phyloP scores from a whole-genome alignment of 306 rosid species.

The Astragalus membranaceus region DNA sequence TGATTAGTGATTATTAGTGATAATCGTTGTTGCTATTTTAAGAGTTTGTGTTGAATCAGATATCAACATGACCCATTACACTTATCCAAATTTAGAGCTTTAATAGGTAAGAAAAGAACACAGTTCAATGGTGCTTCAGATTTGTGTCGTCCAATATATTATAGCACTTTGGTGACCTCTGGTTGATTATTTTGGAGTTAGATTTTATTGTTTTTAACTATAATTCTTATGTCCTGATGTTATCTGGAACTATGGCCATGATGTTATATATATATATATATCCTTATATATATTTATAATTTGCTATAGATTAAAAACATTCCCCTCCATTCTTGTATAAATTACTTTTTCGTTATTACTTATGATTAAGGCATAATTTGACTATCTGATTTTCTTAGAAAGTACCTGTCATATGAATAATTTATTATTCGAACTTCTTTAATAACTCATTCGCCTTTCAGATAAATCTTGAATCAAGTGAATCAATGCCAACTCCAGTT shows the following conservation, averaged over 20 bases:
- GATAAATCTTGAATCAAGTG: slow-evolving; percentile 50
- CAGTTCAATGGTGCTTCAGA: not conserved
- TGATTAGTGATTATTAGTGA: not conserved
- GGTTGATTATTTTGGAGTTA: slow-evolving; percentile 16
- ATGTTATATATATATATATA: not conserved
- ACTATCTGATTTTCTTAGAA: not conserved
- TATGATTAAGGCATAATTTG: not conserved
- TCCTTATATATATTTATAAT: not conserved
- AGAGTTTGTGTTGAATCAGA: slow-evolving; percentile 6
- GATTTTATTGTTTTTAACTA: not conserved
- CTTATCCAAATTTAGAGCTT: not conserved
- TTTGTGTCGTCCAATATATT: not conserved
- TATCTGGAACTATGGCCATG: not conserved
- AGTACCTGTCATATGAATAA: not conserved
- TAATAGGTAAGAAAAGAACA: not conserved
- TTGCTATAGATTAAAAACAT: not conserved
- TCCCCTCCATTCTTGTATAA: not conserved
- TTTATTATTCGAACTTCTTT: slow-evolving; percentile 2
- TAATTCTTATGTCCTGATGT: slow-evolving; percentile 21
- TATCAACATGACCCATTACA: not conserved
- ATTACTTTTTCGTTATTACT: not conserved
- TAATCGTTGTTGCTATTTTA: not conserved
- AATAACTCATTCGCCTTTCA: slow-evolving; percentile 28
- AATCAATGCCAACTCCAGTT: slow-evolving; percentile 35
- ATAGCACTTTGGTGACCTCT: not conserved